phyloP scores from a whole-genome alignment of 192 early-diverging fungal genomes.

The Podila clonocystis region DNA sequence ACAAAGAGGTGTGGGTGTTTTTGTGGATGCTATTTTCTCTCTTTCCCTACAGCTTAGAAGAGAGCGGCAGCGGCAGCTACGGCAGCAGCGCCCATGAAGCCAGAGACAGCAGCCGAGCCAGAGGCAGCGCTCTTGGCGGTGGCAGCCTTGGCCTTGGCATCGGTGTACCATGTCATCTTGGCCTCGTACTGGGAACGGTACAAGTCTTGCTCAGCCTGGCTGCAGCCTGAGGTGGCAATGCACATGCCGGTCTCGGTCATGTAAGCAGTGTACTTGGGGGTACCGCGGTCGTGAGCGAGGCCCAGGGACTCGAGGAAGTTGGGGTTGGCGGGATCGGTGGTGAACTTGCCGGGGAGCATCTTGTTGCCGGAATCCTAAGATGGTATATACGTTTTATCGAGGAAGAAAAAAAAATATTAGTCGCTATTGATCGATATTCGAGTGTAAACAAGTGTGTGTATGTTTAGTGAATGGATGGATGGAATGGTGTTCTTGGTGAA shows the following conservation, averaged over 20 bases:
- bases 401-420: neutral
- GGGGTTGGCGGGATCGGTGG: slow-evolving; percentile 18
- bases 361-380: slow-evolving; percentile 16
- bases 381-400: neutral
- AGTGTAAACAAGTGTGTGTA: neutral
- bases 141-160: slow-evolving; percentile 5
- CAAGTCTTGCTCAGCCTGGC: slow-evolving; percentile 9
- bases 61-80: slow-evolving; percentile 13
- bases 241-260: slow-evolving; percentile 32
- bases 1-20: neutral
- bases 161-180: slow-evolving; percentile 11
- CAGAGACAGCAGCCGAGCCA: neutral
- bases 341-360: slow-evolving; percentile 18
- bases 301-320: slow-evolving; percentile 17
- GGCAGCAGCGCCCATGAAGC: slow-evolving; percentile 11
- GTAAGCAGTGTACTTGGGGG: slow-evolving; percentile 16
- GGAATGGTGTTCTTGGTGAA: neutral
- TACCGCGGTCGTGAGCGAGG: slow-evolving; percentile 18
- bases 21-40: neutral
- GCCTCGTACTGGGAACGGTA: slow-evolving; percentile 17
- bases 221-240: neutral
- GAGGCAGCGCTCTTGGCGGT: slow-evolving; percentile 3
- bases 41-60: neutral
- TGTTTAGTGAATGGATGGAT: neutral
- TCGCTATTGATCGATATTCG: neutral